Evolutionary conservation across 2,329 filamentous ascomycete genomes (phyloP).

Genomic region (Xylariaceae sp.): DNA sequence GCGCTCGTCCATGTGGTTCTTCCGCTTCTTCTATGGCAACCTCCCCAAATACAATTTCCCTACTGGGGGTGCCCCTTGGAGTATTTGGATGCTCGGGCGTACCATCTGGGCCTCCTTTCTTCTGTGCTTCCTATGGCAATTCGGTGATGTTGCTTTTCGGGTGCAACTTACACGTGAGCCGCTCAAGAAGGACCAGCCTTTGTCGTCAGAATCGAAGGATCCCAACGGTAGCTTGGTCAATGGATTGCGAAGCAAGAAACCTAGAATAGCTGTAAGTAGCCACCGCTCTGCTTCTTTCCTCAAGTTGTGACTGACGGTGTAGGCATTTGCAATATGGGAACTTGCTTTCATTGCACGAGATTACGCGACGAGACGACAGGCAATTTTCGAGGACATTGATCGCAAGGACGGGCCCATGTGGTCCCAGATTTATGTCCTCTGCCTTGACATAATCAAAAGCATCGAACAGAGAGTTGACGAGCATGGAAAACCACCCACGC

Average conservation of each 20-base stretch:
- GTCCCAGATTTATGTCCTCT: conserved; percentile 69
- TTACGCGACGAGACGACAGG: conserved; percentile 70
- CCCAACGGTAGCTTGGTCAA: conserved; percentile 85
- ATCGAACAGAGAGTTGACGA: conserved; percentile 65
- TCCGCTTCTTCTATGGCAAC: conserved; percentile 65
- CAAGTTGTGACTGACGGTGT: conserved; percentile 17
- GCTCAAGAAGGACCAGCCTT: conserved; percentile 75
- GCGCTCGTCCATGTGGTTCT: conserved; percentile 65
- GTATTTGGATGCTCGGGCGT: conserved; percentile 51
- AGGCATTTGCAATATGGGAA: conserved; percentile 90
- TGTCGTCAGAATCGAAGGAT: conserved; percentile 82
- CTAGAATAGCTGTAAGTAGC: conserved; percentile 61
- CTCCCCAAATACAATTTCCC: conserved; percentile 67
- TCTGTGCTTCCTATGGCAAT: conserved; percentile 69
- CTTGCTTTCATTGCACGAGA: conserved; percentile 72
- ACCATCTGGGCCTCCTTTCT: conserved; percentile 61
- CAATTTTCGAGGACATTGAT: conserved; percentile 84
- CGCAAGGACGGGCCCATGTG: conserved; percentile 75
- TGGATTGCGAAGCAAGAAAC: conserved; percentile 78
- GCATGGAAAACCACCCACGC: conserved; percentile 46
- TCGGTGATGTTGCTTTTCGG: conserved; percentile 72
- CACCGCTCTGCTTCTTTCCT: background rate
- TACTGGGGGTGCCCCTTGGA: conserved; percentile 53
- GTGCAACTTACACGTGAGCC: conserved; percentile 77
- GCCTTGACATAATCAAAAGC: conserved; percentile 63